These are phyloP conservation scores for Akebia trifoliata DNA, from an alignment of 164 flowering plant species.

Conservation along the genomic window DNA sequence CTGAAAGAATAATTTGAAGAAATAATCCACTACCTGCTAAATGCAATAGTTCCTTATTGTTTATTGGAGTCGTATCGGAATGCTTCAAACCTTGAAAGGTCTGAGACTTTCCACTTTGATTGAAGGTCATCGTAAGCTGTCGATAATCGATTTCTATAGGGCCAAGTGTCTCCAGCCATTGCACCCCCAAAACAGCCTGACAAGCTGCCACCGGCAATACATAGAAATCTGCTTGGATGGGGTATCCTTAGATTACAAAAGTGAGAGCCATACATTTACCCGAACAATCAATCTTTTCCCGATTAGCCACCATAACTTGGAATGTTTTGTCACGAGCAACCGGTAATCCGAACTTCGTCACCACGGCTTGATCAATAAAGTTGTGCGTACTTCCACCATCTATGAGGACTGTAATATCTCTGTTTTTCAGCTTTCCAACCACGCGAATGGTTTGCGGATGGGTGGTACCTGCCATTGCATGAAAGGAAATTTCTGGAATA, in stretches of 20 bases:
- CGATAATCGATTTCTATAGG: not conserved
- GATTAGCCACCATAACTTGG: conserved; percentile 2
- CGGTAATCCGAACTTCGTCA: not conserved
- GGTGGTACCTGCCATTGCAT: not conserved
- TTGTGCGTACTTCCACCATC: conserved; percentile 4
- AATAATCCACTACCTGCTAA: not conserved
- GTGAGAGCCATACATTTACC: not conserved
- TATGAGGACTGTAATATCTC: not conserved
- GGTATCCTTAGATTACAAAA: not conserved
- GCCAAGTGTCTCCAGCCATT: not conserved
- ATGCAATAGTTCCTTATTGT: not conserved
- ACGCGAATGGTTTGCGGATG: conserved; percentile 9
- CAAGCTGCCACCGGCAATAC: not conserved
- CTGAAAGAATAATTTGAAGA: not conserved
- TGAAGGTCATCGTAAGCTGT: not conserved
- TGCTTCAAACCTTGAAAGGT: not conserved
- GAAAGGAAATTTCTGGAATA: not conserved
- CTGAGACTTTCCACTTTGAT: not conserved
- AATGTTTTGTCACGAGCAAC: not conserved
- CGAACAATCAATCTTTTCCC: not conserved
- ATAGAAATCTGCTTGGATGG: not conserved
- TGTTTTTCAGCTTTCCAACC: not conserved
- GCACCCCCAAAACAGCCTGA: not conserved
- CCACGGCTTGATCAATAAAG: conserved; percentile 2
- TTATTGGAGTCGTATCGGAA: not conserved